Base-by-base conservation (phyloP, 1,284 basidiomycete species). In the Tremellales sp. region DNA sequence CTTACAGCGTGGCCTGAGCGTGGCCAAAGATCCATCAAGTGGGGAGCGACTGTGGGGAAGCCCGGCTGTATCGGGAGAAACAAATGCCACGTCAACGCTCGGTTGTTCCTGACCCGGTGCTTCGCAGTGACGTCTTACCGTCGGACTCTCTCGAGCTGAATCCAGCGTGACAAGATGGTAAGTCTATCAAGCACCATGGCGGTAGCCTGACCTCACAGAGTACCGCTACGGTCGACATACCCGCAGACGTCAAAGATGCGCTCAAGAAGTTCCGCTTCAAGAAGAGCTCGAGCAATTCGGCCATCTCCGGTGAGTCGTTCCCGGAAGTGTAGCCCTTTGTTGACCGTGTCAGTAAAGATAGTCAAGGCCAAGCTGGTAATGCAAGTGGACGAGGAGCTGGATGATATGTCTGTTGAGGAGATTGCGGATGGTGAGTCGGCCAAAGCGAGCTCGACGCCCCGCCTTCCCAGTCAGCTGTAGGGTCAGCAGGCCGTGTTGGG, bases 201-300 rank as follows among this genome's bases (percentile, higher is more conserved):
- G n/a, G n/a, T n/a, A n/a, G n/a, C n/a, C n/a, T n/a, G n/a, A n/a
- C n/a, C n/a, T n/a, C n/a, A n/a, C n/a, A n/a, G n/a, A n/a, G n/a
- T n/a, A n/a, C n/a, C 19, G 39, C 39, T 7, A 89, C 87, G 29
- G 87, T 92, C 56, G 88, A 90, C 65, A 89, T 91, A 61, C 86
- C 87, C 1, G 78, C 83, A 57, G 76, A 78, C 41, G 80, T 92
- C 68, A 86, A 86, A 70, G 81, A 84, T 53, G 77, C 82, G 19
- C 81, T 92, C 40, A 81, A 84, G 64, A 88, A 89, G 68, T 92
- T 93, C 75, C 80, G 89, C 37, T 90, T 92, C 66, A 80, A 82
- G 2, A 82, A 84, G 43, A 77, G 82, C 36, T 82, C 78, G 62
- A 64, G 60, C 40, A 85, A 79, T 62, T 84, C 87, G 22, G 89